Conservation (phyloP, 352 stramenopile genomes). For the Pythium insidiosum region DNA sequence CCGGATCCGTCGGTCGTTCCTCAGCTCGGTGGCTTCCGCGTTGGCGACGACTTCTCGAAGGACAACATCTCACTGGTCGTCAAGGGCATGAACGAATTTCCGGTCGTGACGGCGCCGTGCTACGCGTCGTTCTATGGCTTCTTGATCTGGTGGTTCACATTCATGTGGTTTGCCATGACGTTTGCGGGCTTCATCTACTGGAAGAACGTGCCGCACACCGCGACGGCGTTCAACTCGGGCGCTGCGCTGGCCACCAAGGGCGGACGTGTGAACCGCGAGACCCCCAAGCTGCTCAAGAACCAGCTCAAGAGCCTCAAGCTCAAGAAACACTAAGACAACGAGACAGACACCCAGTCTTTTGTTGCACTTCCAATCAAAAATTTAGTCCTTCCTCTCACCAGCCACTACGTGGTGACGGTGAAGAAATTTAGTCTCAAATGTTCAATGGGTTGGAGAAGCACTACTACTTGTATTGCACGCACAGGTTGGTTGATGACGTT, state of each 20-base stretch:
- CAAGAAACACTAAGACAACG: slow-evolving; percentile 32
- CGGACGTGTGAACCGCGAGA: slow-evolving; percentile 41
- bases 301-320: slow-evolving; percentile 62
- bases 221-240: slow-evolving; percentile 9
- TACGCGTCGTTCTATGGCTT: slow-evolving; percentile 59
- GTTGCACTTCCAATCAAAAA: no score
- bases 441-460: no score
- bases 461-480: no score
- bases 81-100: slow-evolving; percentile 57
- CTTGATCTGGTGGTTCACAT: slow-evolving; percentile 41
- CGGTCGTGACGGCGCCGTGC: slow-evolving; percentile 44
- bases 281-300: slow-evolving; percentile 63
- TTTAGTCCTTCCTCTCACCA: no score
- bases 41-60: slow-evolving; percentile 41
- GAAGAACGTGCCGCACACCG: slow-evolving; percentile 47
- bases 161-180: slow-evolving; percentile 50
- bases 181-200: slow-evolving; percentile 47
- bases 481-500: no score
- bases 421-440: no score
- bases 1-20: slow-evolving; percentile 26
- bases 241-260: not conserved
- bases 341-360: no score
- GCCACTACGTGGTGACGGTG: no score
- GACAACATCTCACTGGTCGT: slow-evolving; percentile 41
- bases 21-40: slow-evolving; percentile 44